phyloP scores from a whole-genome alignment of 2,329 filamentous ascomycete species.

The Nigrospora sphaerica region DNA sequence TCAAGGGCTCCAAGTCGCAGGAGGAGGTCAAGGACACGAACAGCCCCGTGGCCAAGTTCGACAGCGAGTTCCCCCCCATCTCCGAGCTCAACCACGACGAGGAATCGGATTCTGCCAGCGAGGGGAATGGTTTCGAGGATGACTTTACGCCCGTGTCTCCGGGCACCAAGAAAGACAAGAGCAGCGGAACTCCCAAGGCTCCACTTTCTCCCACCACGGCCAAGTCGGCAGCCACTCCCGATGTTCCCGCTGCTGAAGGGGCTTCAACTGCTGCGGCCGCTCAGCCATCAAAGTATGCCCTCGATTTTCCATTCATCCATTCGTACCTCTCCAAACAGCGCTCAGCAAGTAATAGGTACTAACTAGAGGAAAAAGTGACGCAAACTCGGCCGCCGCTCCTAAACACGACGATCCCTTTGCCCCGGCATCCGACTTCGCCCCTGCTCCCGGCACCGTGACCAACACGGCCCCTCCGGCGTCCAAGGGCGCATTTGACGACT shows the following conservation, averaged over 20 bases:
- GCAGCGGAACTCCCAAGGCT: constrained; percentile 15
- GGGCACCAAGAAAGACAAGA: constrained; percentile 24
- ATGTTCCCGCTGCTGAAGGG: constrained; percentile 14
- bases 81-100: constrained; percentile 77
- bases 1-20: constrained; percentile 42
- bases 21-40: constrained; percentile 34
- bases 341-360: constrained; percentile 12
- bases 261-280: constrained; percentile 5
- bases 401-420: constrained; percentile 24
- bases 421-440: constrained; percentile 19
- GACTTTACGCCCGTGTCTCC: constrained; percentile 70
- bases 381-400: constrained; percentile 23
- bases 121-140: constrained; percentile 83
- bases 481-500: constrained; percentile 62
- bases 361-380: background rate
- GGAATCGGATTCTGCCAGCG: constrained; percentile 74
- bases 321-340: background rate
- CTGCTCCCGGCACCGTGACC: constrained; percentile 26
- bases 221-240: constrained; percentile 21
- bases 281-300: constrained; percentile 21
- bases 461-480: constrained; percentile 25
- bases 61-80: constrained; percentile 87
- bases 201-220: constrained; percentile 17
- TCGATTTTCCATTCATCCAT: constrained; percentile 5
- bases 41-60: constrained; percentile 46